Conservation (phyloP, 345 rosid genomes). For the Cardamine occulta region DNA sequence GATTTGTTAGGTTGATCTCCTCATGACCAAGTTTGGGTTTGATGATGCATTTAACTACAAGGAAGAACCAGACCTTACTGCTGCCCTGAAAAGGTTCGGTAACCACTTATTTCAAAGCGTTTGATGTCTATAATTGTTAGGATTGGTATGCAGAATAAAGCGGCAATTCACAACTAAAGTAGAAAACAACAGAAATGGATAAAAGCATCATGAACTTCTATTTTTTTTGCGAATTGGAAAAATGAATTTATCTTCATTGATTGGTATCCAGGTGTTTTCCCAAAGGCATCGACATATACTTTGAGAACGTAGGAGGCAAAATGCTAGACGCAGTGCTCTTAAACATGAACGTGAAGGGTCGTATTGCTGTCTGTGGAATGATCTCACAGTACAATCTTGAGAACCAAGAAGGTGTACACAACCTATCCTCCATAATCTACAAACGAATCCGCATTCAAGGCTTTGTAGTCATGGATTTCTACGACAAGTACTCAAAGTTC, state of each 20-base stretch:
- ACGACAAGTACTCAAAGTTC: slow-evolving; percentile 49
- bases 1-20: slow-evolving; percentile 56
- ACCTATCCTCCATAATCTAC: slow-evolving; percentile 32
- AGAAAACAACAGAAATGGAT: slow-evolving; percentile 19
- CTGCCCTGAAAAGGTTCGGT: slow-evolving; percentile 61
- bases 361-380: slow-evolving; percentile 58
- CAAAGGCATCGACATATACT: slow-evolving; percentile 62
- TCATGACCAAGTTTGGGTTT: slow-evolving; percentile 67
- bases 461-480: slow-evolving; percentile 50
- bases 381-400: slow-evolving; percentile 61
- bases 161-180: neutral
- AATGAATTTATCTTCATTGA: neutral
- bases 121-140: slow-evolving; percentile 11
- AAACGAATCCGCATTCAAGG: slow-evolving; percentile 50
- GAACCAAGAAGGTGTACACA: slow-evolving; percentile 48
- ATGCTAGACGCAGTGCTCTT: slow-evolving; percentile 60
- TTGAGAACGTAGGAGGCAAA: slow-evolving; percentile 58
- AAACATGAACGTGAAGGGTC: slow-evolving; percentile 53
- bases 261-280: slow-evolving; percentile 37
- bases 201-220: neutral
- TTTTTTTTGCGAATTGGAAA: too few species aligned
- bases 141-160: neutral
- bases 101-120: neutral
- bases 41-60: slow-evolving; percentile 82
- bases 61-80: slow-evolving; percentile 56